Base-by-base conservation (phyloP, 306 rosid genomes). In the Leucaena leucocephala region DNA sequence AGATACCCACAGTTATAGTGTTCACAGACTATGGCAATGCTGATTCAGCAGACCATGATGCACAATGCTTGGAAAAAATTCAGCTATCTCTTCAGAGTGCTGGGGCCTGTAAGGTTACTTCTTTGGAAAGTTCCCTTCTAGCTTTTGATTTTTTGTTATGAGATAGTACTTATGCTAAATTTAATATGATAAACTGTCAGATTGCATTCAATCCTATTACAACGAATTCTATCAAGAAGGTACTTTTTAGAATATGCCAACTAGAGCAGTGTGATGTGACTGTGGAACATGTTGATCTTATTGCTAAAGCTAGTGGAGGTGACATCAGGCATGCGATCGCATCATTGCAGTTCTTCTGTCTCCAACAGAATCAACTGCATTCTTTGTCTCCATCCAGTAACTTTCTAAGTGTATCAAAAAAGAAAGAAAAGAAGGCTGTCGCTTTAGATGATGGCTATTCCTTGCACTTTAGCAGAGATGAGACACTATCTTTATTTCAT, bases 91-190 rank as follows among this genome's bases (percentile, higher is more conserved):
- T 95, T 34, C 94, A 88, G 85, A 85, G 84, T 73, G 89, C 90
- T 82, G 98, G 98, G 88, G 98, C 98, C 87, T 88, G 94, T 91
- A 95, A 95, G 98, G 98, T 94, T 88, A 92, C 94, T 81, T 86
- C 84, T 86, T 85, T 83, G 76, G 81, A 74, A 74, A 83, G 42
- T 76, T 78, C 68, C 39, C 67, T 84, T 42, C 46, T 49, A 11
- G 16, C 49, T 66, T 71, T 77, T 63, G 19, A 68, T 49, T 46
- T 59, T 67, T 58, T 73, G 76, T 71, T 70, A 44, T 62, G 46
- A 44, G 50, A 39, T 80, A 80, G 77, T 75, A 72, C 66, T 80
- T 71, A 74, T 68, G 22, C 62, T 15, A 71, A 65, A 70, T 62
- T 82, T 68, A 71, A 66, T 75, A 62, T 84, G 78, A 68, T 75